These are phyloP conservation scores for Fusarium longipes DNA, from an alignment of 2,329 filamentous ascomycete genomes.

Conservation along the genomic window DNA sequence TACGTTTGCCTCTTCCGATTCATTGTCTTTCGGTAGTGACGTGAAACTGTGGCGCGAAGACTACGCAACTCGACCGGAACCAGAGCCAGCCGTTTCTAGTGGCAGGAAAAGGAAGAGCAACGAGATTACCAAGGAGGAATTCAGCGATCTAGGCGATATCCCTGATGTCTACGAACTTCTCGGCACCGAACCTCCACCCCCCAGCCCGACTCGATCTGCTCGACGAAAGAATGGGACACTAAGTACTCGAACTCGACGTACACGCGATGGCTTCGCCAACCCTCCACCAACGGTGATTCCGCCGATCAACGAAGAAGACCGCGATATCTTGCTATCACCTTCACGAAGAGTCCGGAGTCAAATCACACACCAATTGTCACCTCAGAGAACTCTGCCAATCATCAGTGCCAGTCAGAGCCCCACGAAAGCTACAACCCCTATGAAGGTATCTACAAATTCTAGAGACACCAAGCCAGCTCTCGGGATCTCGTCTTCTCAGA, in stretches of 20 bases:
- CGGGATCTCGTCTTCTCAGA: neutral
- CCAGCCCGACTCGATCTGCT: conserved; percentile 49
- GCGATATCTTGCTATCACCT: conserved; percentile 44
- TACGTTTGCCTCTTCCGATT: conserved; percentile 50
- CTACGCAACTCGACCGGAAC: conserved; percentile 53
- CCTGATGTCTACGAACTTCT: conserved; percentile 65
- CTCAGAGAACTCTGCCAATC: conserved; percentile 4
- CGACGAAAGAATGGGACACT: conserved; percentile 37
- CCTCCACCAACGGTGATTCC: neutral
- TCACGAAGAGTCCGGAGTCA: conserved; percentile 40
- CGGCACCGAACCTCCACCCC: conserved; percentile 54
- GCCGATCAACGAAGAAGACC: conserved; percentile 37
- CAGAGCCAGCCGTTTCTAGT: conserved; percentile 53
- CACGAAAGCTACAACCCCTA: conserved; percentile 17
- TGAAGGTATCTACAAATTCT: conserved; percentile 19
- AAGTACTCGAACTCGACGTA: conserved; percentile 36
- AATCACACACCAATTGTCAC: conserved; percentile 17
- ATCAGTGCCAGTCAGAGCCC: conserved; percentile 6
- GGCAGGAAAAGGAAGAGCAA: conserved; percentile 65
- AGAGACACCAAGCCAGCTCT: neutral
- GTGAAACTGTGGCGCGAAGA: conserved; percentile 58
- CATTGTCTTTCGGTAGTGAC: conserved; percentile 52
- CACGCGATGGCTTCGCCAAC: conserved; percentile 22
- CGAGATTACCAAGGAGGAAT: conserved; percentile 56
- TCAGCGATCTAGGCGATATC: conserved; percentile 59